Conservation (phyloP, 129 eudicot genomes). For the Saussurea involucrata region DNA sequence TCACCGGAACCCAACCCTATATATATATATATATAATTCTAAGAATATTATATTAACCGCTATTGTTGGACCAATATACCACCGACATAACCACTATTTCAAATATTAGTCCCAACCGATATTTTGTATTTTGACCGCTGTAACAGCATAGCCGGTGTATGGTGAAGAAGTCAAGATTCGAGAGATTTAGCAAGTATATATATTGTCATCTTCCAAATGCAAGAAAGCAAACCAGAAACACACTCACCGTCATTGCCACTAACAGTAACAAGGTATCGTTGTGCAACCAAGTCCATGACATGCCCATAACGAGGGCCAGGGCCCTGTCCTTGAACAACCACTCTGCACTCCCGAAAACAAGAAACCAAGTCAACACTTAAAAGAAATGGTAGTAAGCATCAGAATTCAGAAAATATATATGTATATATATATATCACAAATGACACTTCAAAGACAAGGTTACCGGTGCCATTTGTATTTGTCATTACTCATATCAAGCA, state of each 20-base stretch:
- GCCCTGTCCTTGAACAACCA: constrained; percentile 96
- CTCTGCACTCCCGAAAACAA: constrained; percentile 48
- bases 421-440: background rate
- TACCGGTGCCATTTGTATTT: constrained; percentile 97
- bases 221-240: constrained; percentile 2
- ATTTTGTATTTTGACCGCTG: no score
- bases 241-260: constrained; percentile 97
- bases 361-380: constrained; percentile 11
- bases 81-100: no score
- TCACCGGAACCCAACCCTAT: no score
- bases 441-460: constrained; percentile 13
- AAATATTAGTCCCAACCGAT: no score
- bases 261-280: constrained; percentile 86
- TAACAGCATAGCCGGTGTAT: no score
- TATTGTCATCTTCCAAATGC: background rate
- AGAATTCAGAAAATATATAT: background rate
- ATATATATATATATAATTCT: no score
- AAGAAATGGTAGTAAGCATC: background rate
- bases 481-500: constrained; percentile 92
- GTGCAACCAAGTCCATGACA: constrained; percentile 97
- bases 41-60: no score
- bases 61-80: no score
- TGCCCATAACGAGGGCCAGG: constrained; percentile 98
- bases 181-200: background rate
- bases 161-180: no score